Percentiles rank a stretch among this genome's conserved stretches.
Conservation (phyloP, 108 stramenopile genomes). For the Cylindrotheca fusiformis region DNA sequence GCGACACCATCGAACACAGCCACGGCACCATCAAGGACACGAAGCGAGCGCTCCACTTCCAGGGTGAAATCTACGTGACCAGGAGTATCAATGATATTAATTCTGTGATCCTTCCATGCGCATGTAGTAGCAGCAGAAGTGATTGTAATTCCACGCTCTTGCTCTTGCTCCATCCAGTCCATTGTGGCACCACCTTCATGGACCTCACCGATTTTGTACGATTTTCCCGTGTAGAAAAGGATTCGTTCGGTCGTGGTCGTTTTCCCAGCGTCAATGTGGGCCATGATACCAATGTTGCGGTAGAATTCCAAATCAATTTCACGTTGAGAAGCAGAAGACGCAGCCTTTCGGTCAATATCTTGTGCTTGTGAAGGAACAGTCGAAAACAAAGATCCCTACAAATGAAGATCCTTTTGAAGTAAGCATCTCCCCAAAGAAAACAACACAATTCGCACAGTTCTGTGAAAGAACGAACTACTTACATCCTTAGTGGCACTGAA, state of each 20-base stretch:
- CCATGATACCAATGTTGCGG: slow-evolving; percentile 99
- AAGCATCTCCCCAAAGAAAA: too few relatives aligned
- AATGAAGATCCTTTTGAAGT: too few relatives aligned
- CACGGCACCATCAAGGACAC: slow-evolving; percentile 98
- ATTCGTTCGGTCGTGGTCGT: slow-evolving; percentile 99
- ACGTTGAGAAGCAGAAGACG: slow-evolving; percentile 71
- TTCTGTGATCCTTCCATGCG: slow-evolving; percentile 90
- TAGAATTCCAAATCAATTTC: slow-evolving; percentile 82
- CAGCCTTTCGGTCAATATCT: slow-evolving; percentile 60
- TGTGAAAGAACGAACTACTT: not conserved
- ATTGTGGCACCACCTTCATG: slow-evolving; percentile 99
- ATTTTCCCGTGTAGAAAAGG: slow-evolving; percentile 97
- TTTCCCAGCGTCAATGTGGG: slow-evolving; percentile 99
- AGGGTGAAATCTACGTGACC: slow-evolving; percentile 71
- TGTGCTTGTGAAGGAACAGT: slow-evolving; percentile 35
- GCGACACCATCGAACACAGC: slow-evolving; percentile 99
- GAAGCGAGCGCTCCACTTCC: slow-evolving; percentile 95
- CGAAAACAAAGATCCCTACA: not conserved
- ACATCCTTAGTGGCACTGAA: slow-evolving; percentile 36
- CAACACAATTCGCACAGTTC: too few relatives aligned
- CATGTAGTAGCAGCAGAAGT: slow-evolving; percentile 97
- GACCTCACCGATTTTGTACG: slow-evolving; percentile 96
- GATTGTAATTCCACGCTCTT: slow-evolving; percentile 99
- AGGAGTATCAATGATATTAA: slow-evolving; percentile 97
- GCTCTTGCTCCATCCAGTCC: slow-evolving; percentile 99